Percentiles rank a stretch among this genome's conserved stretches.
Evolutionary conservation across 768 basidiomycete species (phyloP).

Genomic region (Lyophyllum decastes): DNA sequence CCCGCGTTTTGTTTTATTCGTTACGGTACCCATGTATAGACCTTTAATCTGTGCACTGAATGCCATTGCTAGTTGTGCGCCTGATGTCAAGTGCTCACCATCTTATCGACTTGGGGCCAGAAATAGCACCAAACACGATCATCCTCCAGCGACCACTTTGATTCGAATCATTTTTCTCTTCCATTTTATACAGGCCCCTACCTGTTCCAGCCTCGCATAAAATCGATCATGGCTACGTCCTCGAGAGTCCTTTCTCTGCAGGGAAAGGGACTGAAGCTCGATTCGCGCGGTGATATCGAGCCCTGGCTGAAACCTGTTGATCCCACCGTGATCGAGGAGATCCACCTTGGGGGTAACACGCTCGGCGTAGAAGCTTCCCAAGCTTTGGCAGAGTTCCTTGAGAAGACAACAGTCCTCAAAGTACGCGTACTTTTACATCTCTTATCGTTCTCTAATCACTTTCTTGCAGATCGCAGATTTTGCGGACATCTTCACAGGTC

Average conservation of each 20-base stretch:
- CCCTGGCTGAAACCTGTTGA: constrained; percentile 69
- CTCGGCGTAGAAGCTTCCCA: constrained; percentile 88
- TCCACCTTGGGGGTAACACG: constrained; percentile 93
- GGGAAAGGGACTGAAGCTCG: constrained; percentile 79
- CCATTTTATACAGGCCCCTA: neutral
- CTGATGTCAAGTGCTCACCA: neutral
- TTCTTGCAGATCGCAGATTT: constrained; percentile 82
- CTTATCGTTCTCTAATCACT: neutral
- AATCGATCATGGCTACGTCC: constrained; percentile 24
- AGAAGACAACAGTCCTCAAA: constrained; percentile 66
- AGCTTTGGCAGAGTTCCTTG: constrained; percentile 79
- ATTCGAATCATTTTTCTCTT: neutral
- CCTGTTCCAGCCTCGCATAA: too few species aligned
- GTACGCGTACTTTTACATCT: constrained; percentile 40
- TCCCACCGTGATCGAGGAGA: constrained; percentile 73
- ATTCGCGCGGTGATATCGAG: constrained; percentile 72
- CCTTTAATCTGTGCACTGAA: too few species aligned
- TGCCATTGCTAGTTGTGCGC: too few species aligned
- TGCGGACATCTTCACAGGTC: constrained; percentile 97
- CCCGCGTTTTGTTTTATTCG: neutral
- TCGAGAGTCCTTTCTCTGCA: constrained; percentile 43
- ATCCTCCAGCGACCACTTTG: too few species aligned
- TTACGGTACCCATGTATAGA: neutral
- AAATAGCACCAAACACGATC: too few species aligned
- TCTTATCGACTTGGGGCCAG: neutral